These are phyloP conservation scores for Polytrichum commune DNA, from an alignment of 225 moss, liverwort and hornwort genomes.

Conservation along the genomic window DNA sequence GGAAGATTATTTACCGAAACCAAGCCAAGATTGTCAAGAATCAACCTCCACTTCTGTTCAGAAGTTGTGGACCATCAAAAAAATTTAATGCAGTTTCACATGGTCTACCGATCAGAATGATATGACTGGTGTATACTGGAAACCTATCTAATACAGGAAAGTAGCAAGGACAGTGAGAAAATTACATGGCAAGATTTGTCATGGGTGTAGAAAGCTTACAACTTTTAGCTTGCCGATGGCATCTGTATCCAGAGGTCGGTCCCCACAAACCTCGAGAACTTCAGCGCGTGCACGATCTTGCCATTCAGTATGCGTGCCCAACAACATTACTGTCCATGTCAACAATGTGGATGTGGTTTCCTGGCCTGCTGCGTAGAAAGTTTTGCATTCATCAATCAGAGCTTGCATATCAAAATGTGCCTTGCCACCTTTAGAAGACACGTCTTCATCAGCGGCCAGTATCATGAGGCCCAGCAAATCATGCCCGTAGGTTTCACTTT, in stretches of 20 bases:
- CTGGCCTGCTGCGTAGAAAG: constrained; percentile 9
- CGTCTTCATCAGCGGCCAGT: not conserved
- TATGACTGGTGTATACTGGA: no score
- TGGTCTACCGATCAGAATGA: no score
- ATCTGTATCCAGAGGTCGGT: constrained; percentile 1
- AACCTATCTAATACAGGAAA: no score
- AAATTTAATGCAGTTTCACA: no score
- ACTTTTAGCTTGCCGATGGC: constrained; percentile 3
- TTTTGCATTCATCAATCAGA: constrained; percentile 5
- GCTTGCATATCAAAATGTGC: not conserved
- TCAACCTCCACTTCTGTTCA: not conserved
- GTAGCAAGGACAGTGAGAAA: no score
- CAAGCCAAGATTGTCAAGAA: not conserved
- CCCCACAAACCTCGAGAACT: not conserved
- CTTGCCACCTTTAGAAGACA: not conserved
- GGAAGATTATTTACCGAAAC: not conserved
- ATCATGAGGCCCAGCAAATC: constrained; percentile 6
- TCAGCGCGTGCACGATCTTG: constrained; percentile 12
- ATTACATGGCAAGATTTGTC: no score
- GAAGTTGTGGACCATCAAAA: not conserved
- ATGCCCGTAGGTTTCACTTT: constrained; percentile 4
- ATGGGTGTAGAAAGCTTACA: not conserved
- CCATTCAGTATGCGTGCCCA: constrained; percentile 14
- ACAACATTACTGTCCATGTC: constrained; percentile 16
- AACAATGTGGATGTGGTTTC: constrained; percentile 11